Conservation (phyloP, 805 yeast species). For the Ogataea salicorniae region DNA sequence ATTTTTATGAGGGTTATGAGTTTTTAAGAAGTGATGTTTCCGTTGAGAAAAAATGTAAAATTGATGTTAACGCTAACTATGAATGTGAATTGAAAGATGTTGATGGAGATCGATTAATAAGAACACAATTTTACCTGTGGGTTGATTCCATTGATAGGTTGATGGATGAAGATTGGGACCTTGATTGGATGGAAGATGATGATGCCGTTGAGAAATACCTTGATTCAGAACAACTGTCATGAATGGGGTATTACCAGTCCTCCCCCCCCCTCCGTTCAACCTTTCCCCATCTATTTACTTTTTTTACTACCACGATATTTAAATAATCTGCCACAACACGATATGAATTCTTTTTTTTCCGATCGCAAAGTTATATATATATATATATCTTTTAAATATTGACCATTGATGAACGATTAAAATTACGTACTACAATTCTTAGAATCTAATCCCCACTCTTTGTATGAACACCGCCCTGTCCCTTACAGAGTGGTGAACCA, state of each 20-base stretch:
- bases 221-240: neutral
- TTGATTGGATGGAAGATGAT: neutral
- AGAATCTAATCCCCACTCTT: no score
- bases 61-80: neutral
- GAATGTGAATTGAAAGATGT: neutral
- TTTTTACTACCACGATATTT: no score
- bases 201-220: neutral
- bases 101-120: neutral
- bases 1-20: conserved; percentile 18
- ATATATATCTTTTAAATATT: no score
- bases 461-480: no score
- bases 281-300: no score
- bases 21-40: conserved; percentile 3
- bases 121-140: conserved; percentile 9
- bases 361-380: no score
- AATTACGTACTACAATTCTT: no score
- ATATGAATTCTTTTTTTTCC: no score
- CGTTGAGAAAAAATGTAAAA: conserved; percentile 1
- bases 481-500: no score
- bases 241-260: neutral
- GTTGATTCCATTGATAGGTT: conserved; percentile 8
- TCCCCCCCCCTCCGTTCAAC: no score
- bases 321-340: no score
- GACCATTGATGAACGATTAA: no score
- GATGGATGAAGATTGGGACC: neutral